Evolutionary conservation across 352 stramenopile species (phyloP).

Genomic region (Lagenidium giganteum): DNA sequence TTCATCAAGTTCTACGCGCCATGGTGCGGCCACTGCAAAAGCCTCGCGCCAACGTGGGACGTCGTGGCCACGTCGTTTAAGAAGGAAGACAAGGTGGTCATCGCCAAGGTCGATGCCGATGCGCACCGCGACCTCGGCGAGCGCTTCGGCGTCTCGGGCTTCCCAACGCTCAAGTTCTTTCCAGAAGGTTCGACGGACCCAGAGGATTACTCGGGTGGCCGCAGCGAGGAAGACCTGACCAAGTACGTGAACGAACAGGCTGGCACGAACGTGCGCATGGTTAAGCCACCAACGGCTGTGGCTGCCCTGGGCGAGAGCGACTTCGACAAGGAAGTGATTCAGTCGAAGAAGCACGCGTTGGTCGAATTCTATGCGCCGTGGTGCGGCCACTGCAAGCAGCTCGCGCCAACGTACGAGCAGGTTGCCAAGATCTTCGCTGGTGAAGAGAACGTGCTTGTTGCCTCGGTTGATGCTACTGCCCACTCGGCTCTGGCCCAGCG

Average conservation of each 20-base stretch:
- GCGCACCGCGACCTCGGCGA: constrained; percentile 71
- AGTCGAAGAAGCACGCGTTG: constrained; percentile 82
- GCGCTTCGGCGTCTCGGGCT: constrained; percentile 87
- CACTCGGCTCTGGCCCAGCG: constrained; percentile 51
- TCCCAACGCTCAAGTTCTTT: constrained; percentile 93
- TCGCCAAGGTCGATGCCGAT: constrained; percentile 90
- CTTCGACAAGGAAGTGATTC: constrained; percentile 78
- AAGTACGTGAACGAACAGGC: constrained; percentile 76
- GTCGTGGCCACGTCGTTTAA: constrained; percentile 86
- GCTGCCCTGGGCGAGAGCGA: constrained; percentile 46
- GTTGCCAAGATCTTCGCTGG: constrained; percentile 69
- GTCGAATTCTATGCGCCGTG: constrained; percentile 95
- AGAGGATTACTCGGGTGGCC: constrained; percentile 85
- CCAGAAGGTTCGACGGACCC: constrained; percentile 63
- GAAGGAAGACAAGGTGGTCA: constrained; percentile 77
- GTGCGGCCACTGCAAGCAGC: constrained; percentile 92
- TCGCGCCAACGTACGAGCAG: constrained; percentile 87
- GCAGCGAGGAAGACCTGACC: constrained; percentile 77
- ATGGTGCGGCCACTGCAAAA: constrained; percentile 60
- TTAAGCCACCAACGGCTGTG: constrained; percentile 66
- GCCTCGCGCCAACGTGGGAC: constrained; percentile 71
- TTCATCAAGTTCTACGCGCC: constrained; percentile 59
- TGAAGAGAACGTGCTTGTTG: constrained; percentile 77
- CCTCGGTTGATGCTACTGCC: constrained; percentile 78
- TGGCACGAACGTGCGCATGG: constrained; percentile 62